These are phyloP conservation scores for Cryptococcus jaspeensis DNA, from an alignment of 1,284 basidiomycete genomes.

Conservation along the genomic window DNA sequence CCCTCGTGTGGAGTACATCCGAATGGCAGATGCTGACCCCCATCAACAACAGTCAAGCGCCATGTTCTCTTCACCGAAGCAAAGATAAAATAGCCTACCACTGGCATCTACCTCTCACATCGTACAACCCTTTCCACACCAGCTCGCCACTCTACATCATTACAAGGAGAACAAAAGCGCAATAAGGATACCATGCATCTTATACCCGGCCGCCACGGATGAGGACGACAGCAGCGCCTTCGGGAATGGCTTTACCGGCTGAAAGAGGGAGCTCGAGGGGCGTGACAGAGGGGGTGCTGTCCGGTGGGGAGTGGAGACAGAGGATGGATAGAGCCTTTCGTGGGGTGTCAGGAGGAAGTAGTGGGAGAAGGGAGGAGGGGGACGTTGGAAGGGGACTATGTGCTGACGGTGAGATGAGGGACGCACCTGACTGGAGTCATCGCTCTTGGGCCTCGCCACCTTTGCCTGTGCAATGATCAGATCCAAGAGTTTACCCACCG, in stretches of 20 bases:
- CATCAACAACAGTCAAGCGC: conserved; percentile 58
- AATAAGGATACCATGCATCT: conserved; percentile 24
- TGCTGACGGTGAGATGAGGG: neutral
- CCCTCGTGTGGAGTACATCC: conserved; percentile 51
- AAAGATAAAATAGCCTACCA: conserved; percentile 58
- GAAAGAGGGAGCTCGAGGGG: conserved; percentile 20
- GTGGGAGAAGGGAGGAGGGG: neutral
- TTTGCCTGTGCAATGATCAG: conserved; percentile 18
- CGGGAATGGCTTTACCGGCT: conserved; percentile 15
- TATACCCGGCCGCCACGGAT: conserved; percentile 22
- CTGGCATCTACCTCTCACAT: too few species aligned
- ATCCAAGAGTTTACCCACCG: conserved; percentile 32
- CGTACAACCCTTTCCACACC: too few species aligned
- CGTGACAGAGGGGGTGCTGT: conserved; percentile 2
- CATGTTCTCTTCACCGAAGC: conserved; percentile 69
- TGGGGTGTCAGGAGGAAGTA: neutral
- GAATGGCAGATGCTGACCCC: neutral
- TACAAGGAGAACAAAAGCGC: neutral
- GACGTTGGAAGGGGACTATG: neutral
- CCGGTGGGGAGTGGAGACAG: conserved; percentile 14
- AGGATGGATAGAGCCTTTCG: conserved; percentile 19
- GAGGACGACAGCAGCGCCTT: conserved; percentile 28
- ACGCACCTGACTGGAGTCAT: conserved; percentile 10
- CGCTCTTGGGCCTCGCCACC: conserved; percentile 7
- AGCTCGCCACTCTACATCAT: too few species aligned